A percentile compares a stretch with the other conserved stretches of the same genome.
Conservation (phyloP, 257 asterid species). For the Schizonepeta tenuifolia region DNA sequence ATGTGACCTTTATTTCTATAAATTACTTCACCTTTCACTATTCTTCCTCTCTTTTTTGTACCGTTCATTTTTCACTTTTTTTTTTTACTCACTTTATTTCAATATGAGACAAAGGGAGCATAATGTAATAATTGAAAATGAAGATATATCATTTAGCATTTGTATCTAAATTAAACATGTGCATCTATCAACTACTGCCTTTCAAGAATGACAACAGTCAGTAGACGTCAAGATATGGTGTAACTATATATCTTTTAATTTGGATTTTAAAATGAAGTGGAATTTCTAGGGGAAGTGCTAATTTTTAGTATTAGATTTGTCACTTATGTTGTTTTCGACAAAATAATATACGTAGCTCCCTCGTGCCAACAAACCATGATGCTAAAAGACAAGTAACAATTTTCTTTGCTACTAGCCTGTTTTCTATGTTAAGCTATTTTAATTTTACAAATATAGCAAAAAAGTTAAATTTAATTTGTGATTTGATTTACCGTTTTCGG, state of each 20-base stretch:
- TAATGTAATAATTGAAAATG: neutral
- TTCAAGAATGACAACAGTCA: neutral
- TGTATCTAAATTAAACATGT: neutral
- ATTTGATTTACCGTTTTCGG: no score
- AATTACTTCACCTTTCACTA: no score
- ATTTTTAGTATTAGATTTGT: constrained; percentile 29
- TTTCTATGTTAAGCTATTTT: neutral
- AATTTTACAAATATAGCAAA: no score
- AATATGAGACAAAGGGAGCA: no score
- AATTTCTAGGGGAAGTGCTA: neutral
- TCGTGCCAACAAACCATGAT: neutral
- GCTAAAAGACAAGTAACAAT: constrained; percentile 13
- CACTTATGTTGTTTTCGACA: constrained; percentile 26
- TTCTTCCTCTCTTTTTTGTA: no score
- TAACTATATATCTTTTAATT: neutral
- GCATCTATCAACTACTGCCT: neutral
- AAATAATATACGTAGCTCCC: neutral
- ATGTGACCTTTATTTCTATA: no score
- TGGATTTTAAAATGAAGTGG: constrained; percentile 1
- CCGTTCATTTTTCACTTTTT: no score
- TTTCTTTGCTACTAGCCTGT: neutral
- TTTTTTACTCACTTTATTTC: no score
- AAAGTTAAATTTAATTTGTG: no score
- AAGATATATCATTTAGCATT: neutral
- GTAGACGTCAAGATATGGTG: constrained; percentile 1